phyloP scores from a whole-genome alignment of 176 grass and related monocot genomes.

The Paspalum notatum region DNA sequence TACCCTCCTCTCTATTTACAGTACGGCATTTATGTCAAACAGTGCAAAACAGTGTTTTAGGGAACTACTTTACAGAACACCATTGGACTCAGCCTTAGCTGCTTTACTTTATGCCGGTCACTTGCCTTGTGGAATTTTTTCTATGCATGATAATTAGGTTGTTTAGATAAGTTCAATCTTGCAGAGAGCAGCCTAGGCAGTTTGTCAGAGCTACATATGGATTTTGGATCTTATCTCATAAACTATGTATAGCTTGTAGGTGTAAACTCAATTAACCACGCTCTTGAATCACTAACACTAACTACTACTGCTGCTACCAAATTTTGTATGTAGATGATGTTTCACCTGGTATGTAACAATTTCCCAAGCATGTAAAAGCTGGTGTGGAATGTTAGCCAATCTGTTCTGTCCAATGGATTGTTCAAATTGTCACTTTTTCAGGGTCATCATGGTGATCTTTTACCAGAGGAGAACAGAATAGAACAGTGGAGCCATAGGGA shows the following conservation, averaged over 20 bases:
- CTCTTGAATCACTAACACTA: conserved; percentile 6
- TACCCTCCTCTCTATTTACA: too few relatives aligned
- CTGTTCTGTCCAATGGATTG: neutral
- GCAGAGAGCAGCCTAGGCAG: neutral
- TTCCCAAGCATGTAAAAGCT: conserved; percentile 10
- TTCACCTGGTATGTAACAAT: neutral
- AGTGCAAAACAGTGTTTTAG: too few relatives aligned
- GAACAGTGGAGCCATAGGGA: conserved; percentile 78
- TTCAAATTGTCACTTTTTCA: conserved; percentile 43
- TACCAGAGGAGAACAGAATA: conserved; percentile 80
- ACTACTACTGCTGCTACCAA: conserved; percentile 12
- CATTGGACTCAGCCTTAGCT: too few relatives aligned
- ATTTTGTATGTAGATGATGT: neutral
- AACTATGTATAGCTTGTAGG: neutral
- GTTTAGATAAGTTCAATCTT: conserved; percentile 22
- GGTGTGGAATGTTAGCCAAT: conserved; percentile 1
- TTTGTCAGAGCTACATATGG: conserved; percentile 3
- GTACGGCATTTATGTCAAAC: too few relatives aligned
- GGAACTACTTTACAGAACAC: too few relatives aligned
- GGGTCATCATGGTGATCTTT: conserved; percentile 83
- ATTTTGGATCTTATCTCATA: conserved; percentile 10
- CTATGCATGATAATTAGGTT: neutral
- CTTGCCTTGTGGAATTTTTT: neutral
- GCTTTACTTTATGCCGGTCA: conserved; percentile 25
- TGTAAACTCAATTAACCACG: conserved; percentile 8